These are phyloP conservation scores for Pyrenophora teres DNA, from an alignment of 2,329 filamentous ascomycete species.

Conservation along the genomic window DNA sequence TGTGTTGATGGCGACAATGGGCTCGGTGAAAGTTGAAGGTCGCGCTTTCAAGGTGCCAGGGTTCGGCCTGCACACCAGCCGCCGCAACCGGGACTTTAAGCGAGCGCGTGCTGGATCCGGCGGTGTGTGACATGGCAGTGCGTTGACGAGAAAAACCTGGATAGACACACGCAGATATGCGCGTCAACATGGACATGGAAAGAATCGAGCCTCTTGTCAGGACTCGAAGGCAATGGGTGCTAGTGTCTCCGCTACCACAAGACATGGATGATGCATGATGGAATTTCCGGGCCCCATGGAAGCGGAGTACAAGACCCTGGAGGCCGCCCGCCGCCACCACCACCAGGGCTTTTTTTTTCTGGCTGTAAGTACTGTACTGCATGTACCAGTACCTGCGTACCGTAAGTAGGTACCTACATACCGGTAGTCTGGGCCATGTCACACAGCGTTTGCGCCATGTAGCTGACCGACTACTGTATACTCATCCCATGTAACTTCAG, in stretches of 20 bases:
- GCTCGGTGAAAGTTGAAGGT: constrained; percentile 21
- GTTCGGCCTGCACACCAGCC: constrained; percentile 19
- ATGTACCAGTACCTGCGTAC: constrained; percentile 22
- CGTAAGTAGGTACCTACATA: not conserved
- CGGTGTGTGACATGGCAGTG: constrained; percentile 21
- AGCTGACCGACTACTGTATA: not conserved
- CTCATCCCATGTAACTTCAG: too few species aligned
- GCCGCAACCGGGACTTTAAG: constrained; percentile 17
- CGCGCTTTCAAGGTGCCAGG: constrained; percentile 23
- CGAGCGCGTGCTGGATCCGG: constrained; percentile 14
- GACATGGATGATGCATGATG: constrained; percentile 22
- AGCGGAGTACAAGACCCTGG: constrained; percentile 19
- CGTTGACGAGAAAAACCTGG: constrained; percentile 9
- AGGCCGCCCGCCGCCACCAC: constrained; percentile 8
- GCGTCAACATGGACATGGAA: not conserved
- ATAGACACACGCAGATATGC: not conserved
- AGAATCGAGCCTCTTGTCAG: not conserved
- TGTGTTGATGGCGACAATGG: constrained; percentile 19
- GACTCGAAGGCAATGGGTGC: constrained; percentile 1
- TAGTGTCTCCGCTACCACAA: constrained; percentile 12
- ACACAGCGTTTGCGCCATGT: not conserved
- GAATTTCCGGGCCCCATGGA: constrained; percentile 19
- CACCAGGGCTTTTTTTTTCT: not conserved
- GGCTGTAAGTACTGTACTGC: constrained; percentile 6
- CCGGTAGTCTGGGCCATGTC: not conserved